Evolutionary conservation across 805 yeast genomes (phyloP), one percentile per base, ranked within the genome.

Genomic region (Jamesozyma lodderae): DNA sequence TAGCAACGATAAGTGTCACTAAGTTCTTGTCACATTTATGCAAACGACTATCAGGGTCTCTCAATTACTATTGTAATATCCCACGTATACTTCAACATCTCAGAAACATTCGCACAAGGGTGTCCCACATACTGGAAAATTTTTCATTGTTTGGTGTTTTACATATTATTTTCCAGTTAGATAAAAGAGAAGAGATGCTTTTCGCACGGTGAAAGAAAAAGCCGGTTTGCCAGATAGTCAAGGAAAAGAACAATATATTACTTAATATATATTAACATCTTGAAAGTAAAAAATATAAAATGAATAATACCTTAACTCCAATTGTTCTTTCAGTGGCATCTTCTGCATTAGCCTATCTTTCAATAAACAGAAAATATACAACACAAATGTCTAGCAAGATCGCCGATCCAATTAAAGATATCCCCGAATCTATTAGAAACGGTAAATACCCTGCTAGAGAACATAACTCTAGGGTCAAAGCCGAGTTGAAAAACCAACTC

Each of bases 381-480:
- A 20, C 26, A 14, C 34, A 24, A n/a, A 37, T 36, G 35, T 33
- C 31, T 4, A n/a, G n/a, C n/a, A 32, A 28, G 11, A 16, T 49
- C 7, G 50, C 48, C 20, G 46, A 51, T 27, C 46, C 49, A 10
- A 44, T 40, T 17, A 33, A 45, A 18, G 48, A 45, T 25, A 24
- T 51, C 15, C 60, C 60, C n/a, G 31, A n/a, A 13, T 40, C 39
- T 8, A 36, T 49, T 14, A 38, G 42, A 26, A 49, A 52, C 17
- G 48, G 49, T 41, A 81, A 81, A 51, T 88, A 88, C 55, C 96
- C 96, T 10, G 90, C 96, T 10, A 85, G 79, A 47, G 65, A 62
- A 16, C 97, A 88, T 57, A 86, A 87, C 28, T 43, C 60, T 33
- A 72, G 62, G 27, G 83, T 77, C 14, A 62, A 64, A 47, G 42